Base-by-base conservation (phyloP, 352 stramenopile species). In the Bremia lactucae region DNA sequence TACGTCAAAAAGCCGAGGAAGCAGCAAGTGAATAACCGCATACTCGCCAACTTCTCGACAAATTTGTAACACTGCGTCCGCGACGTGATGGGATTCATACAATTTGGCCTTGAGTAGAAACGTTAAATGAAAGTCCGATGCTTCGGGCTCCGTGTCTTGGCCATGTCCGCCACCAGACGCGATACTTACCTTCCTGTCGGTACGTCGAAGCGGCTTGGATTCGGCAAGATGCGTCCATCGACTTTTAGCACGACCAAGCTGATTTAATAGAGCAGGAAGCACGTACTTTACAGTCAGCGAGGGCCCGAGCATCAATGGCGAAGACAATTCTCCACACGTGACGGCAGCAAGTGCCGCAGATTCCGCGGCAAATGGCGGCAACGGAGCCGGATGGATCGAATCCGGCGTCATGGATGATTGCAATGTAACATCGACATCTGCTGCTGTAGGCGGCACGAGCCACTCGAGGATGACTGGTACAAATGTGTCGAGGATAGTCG, bases 401-500 rank as follows among this genome's bases (percentile, higher is more conserved):
- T 26, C n/a, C 18, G 45, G 37, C 15, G 45, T 62, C 18, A 57
- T 28, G 9, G 48, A 59, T 15, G 37, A 47, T 41, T 55, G 36
- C 31, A 55, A 21, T 15, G 52, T 6, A 7, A 15, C 20, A 3
- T 53, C 52, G 0, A 47, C 33, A 22, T 44, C 35, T 18, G 55
- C 26, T 3, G 33, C n/a, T 11, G 31, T 14, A 37, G 49, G 53
- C 31, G 68, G 52, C 2, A 68, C 55, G 2, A 86, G 40, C 78
- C 78, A 91, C 31, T 88, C 78, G 2, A 83, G 23, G 1, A 91
- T 33, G 2, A 83, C 58, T 4, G 75, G 78, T 5, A 88, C 31
- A 42, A 88, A 70, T 31, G 54, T 61, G 25, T 70, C 52, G 3
- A 88, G 42, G 5, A 88, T 56, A 11, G 48, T 52, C 19, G 49